Base-by-base conservation (phyloP, 345 rosid species). In the Physaria fendleri region DNA sequence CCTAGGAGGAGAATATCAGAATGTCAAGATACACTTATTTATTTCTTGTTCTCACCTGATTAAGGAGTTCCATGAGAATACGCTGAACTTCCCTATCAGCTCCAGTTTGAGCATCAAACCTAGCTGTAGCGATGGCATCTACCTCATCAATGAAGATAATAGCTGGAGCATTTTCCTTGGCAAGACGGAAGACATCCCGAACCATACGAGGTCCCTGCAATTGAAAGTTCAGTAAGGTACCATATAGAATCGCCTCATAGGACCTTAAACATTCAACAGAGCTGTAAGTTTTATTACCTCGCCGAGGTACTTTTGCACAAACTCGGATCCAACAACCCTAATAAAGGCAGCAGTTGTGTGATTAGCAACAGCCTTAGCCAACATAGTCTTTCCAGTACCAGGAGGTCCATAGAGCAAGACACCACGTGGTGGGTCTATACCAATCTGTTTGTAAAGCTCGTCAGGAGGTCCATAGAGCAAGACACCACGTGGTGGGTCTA, bases 101-200 rank as follows among this genome's bases (percentile, higher is more conserved):
- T 59, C 96, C 98, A 15, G 98, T 92, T 77, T 92, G 98, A 73
- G 98, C 98, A 78, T 92, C 98, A 78, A 92, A 92, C 82, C 98
- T 82, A 52, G 98, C 98, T 28, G 98, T 92, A 16, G 98, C 98
- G 23, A 92, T 92, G 42, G 98, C 96, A 77, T 92, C 98, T 4
- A 92, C 98, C 69, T 92, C 98, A 71, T 92, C 98, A 47, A 88
- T 92, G 49, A 92, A 92, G 65, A 92, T 92, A 54, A 92, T 92
- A 41, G 98, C 98, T 20, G 98, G 98, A 64, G 98, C 98, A 69
- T 92, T 92, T 74, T 92, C 98, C 68, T 92, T 92, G 0, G 98
- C 98, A 46, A 92, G 96, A 51, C 98, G 93, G 58, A 92, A 92
- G 59, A 92, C 98, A 82, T 88, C 98, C 59, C 98, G 95, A 44